Evolutionary conservation across 345 rosid species (phyloP).

Genomic region (Lepidium didymum): DNA sequence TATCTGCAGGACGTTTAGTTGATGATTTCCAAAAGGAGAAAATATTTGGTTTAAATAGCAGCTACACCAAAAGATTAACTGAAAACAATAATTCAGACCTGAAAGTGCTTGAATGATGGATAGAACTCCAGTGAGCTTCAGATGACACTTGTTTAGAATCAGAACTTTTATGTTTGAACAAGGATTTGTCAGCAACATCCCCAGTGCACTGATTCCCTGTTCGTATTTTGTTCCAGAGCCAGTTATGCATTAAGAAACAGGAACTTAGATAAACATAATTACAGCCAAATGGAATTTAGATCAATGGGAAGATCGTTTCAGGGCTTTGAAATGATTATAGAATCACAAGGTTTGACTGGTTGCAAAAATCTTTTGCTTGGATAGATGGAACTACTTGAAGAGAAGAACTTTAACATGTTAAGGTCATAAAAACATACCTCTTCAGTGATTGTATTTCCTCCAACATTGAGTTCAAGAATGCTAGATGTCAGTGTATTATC

Average conservation of each 20-base stretch:
- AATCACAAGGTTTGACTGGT: background rate
- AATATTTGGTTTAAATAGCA: background rate
- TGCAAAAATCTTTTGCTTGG: background rate
- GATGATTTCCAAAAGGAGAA: background rate
- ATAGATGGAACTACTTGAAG: background rate
- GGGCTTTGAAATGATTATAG: background rate
- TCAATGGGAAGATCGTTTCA: background rate
- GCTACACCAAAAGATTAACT: background rate
- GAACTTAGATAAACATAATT: background rate
- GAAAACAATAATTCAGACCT: slow-evolving; percentile 36
- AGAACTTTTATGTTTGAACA: slow-evolving; percentile 54
- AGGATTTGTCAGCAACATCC: slow-evolving; percentile 52
- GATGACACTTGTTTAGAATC: slow-evolving; percentile 62
- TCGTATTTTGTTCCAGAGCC: background rate
- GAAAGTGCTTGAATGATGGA: slow-evolving; percentile 62
- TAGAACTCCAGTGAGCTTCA: slow-evolving; percentile 60
- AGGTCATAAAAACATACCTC: slow-evolving; percentile 47
- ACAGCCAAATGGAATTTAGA: background rate
- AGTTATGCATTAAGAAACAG: background rate
- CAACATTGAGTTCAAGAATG: slow-evolving; percentile 64
- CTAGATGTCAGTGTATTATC: slow-evolving; percentile 34
- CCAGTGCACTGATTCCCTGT: slow-evolving; percentile 64
- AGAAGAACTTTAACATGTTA: background rate
- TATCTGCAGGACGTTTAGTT: slow-evolving; percentile 37
- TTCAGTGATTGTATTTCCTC: slow-evolving; percentile 56